A percentile compares a stretch with the other conserved stretches of the same genome.
phyloP scores from a whole-genome alignment of 1,284 basidiomycete species.

The Fomes fomentarius region DNA sequence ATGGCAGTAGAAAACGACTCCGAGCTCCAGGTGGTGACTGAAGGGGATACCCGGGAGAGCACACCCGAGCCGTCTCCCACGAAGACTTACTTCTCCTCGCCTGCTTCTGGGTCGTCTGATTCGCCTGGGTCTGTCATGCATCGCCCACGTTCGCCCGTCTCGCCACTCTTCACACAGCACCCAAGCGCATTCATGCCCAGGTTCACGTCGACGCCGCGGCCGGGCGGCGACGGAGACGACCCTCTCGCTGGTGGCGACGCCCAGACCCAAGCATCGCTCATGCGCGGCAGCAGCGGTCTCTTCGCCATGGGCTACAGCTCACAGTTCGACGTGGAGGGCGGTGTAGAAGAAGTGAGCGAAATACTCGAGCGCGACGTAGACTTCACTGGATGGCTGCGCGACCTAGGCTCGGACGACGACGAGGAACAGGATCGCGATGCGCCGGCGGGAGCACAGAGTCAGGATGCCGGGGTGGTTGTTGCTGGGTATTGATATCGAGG shows the following conservation, averaged over 20 bases:
- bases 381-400: slow-evolving; percentile 47
- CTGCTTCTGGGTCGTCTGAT: slow-evolving; percentile 40
- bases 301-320: slow-evolving; percentile 45
- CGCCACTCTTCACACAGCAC: slow-evolving; percentile 43
- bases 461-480: neutral
- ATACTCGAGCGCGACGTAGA: slow-evolving; percentile 49
- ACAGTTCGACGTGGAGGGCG: slow-evolving; percentile 50
- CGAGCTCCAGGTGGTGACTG: slow-evolving; percentile 10
- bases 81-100: slow-evolving; percentile 47
- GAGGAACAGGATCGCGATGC: slow-evolving; percentile 19
- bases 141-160: slow-evolving; percentile 38
- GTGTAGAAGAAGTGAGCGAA: slow-evolving; percentile 44
- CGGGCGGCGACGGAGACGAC: slow-evolving; percentile 13
- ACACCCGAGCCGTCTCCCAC: slow-evolving; percentile 33
- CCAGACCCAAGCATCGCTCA: slow-evolving; percentile 19
- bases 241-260: slow-evolving; percentile 13
- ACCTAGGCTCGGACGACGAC: slow-evolving; percentile 34
- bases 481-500: neutral
- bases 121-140: slow-evolving; percentile 27
- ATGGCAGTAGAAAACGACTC: slow-evolving; percentile 5
- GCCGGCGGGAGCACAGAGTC: slow-evolving; percentile 1
- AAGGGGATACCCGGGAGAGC: slow-evolving; percentile 8
- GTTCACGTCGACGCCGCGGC: slow-evolving; percentile 43
- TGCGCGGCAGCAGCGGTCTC: slow-evolving; percentile 29
- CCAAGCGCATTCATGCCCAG: slow-evolving; percentile 41